A percentile compares a stretch with the other conserved stretches of the same genome.
phyloP scores from a whole-genome alignment of 2,329 filamentous ascomycete genomes.

The Colletotrichum somersetense region DNA sequence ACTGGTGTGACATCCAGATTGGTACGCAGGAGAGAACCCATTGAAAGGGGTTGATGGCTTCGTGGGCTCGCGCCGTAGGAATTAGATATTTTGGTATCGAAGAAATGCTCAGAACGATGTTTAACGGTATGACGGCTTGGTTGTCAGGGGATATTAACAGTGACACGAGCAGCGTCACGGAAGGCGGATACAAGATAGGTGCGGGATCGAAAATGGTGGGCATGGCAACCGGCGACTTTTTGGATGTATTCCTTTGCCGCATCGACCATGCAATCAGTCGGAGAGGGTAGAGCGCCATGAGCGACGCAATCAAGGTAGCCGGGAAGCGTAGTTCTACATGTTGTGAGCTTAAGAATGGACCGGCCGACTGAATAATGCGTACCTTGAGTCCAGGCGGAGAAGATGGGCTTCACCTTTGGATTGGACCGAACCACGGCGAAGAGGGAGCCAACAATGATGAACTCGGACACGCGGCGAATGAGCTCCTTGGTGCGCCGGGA shows the following conservation, averaged over 20 bases:
- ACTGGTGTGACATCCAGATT: constrained; percentile 52
- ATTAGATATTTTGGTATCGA: constrained; percentile 81
- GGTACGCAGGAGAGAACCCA: constrained; percentile 84
- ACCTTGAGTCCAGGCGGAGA: constrained; percentile 65
- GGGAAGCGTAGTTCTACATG: constrained; percentile 59
- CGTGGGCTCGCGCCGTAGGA: constrained; percentile 69
- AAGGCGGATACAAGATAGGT: constrained; percentile 86
- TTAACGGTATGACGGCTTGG: constrained; percentile 75
- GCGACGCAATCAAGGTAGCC: constrained; percentile 51
- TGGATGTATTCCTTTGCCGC: constrained; percentile 54
- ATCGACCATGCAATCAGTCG: constrained; percentile 66
- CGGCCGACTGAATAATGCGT: constrained; percentile 40
- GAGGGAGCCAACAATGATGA: constrained; percentile 63
- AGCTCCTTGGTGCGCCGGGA: constrained; percentile 63
- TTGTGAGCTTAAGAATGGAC: constrained; percentile 42
- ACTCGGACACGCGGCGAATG: constrained; percentile 65
- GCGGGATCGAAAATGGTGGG: constrained; percentile 90
- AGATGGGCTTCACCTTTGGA: constrained; percentile 58
- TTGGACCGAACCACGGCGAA: constrained; percentile 63
- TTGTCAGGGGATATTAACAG: constrained; percentile 77
- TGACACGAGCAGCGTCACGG: constrained; percentile 81
- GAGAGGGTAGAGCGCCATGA: constrained; percentile 70
- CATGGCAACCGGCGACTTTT: constrained; percentile 62
- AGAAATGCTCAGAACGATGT: constrained; percentile 83
- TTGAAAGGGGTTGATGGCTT: constrained; percentile 76